Evolutionary conservation across 1,284 basidiomycete genomes (phyloP).

Genomic region (Retiboletus flavoniger): DNA sequence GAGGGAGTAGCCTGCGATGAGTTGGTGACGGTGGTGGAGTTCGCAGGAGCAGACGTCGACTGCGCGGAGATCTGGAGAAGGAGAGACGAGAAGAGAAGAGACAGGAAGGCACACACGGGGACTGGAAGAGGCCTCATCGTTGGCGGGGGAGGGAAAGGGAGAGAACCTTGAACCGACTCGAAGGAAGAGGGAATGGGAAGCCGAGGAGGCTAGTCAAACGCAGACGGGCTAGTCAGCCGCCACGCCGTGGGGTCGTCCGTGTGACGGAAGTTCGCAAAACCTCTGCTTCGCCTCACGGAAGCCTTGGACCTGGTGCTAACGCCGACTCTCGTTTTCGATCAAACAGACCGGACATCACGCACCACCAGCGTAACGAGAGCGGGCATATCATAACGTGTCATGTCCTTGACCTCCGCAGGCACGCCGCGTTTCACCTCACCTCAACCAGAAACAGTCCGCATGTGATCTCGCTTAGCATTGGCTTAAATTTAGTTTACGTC

Average conservation of each 20-base stretch:
- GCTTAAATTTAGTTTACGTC: too few relatives aligned
- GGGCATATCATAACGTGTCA: constrained; percentile 5
- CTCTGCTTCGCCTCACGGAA: constrained; percentile 4
- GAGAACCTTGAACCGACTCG: not conserved
- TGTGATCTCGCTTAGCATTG: not conserved
- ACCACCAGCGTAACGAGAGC: constrained; percentile 1
- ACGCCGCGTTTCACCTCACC: constrained; percentile 27
- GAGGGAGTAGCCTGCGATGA: constrained; percentile 10
- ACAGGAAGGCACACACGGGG: constrained; percentile 12
- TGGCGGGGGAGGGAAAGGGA: constrained; percentile 1
- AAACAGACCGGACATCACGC: not conserved
- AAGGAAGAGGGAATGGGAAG: not conserved
- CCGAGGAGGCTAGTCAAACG: not conserved
- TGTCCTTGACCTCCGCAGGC: constrained; percentile 21
- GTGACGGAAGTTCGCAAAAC: constrained; percentile 17
- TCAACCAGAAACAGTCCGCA: not conserved
- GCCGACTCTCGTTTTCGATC: not conserved
- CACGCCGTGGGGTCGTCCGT: constrained; percentile 11
- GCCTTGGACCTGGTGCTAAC: not conserved
- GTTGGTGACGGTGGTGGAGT: constrained; percentile 8
- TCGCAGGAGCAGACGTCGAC: constrained; percentile 18
- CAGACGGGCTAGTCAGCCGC: constrained; percentile 31
- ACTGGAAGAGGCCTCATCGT: constrained; percentile 18
- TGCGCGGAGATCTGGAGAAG: constrained; percentile 27
- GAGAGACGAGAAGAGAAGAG: constrained; percentile 25